Evolutionary conservation across 2,329 filamentous ascomycete genomes (phyloP).

Genomic region (Mycogone perniciosa): DNA sequence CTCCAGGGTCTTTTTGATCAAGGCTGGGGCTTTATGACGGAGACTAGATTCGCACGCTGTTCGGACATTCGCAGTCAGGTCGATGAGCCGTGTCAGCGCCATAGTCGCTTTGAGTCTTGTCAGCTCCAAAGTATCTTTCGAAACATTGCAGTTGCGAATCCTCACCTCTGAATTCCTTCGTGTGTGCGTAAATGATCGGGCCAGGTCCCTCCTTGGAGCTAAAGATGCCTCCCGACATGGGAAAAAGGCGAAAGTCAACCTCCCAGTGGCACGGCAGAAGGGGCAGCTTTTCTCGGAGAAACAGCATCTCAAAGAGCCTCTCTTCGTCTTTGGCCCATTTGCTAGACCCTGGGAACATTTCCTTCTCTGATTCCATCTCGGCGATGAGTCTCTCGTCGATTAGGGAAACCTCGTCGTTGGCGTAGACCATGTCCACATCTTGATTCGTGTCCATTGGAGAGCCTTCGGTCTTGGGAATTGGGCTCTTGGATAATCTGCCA

Average conservation of each 20-base stretch:
- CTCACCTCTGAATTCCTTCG: constrained; percentile 32
- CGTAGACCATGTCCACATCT: neutral
- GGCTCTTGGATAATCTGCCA: no score
- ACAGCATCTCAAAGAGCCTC: constrained; percentile 36
- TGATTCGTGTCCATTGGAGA: no score
- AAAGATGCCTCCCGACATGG: constrained; percentile 33
- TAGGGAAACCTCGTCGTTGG: neutral
- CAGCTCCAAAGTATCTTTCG: constrained; percentile 7
- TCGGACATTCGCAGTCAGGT: constrained; percentile 32
- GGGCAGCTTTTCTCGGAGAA: constrained; percentile 34
- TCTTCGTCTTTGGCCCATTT: constrained; percentile 48
- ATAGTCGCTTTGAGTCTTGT: constrained; percentile 29
- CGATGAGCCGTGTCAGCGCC: constrained; percentile 33
- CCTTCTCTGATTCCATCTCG: constrained; percentile 40
- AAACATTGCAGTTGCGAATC: neutral
- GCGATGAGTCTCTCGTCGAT: constrained; percentile 13
- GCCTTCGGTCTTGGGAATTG: no score
- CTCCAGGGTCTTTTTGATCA: constrained; percentile 31
- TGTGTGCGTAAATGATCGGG: constrained; percentile 34
- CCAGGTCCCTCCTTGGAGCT: constrained; percentile 23
- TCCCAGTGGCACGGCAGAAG: constrained; percentile 36
- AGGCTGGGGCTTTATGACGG: constrained; percentile 23
- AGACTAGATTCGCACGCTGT: constrained; percentile 30
- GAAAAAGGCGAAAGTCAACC: constrained; percentile 35
- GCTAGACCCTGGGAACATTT: constrained; percentile 35